Evolutionary conservation across 176 grass and related monocot genomes (phyloP).

Genomic region (Canna indica): DNA sequence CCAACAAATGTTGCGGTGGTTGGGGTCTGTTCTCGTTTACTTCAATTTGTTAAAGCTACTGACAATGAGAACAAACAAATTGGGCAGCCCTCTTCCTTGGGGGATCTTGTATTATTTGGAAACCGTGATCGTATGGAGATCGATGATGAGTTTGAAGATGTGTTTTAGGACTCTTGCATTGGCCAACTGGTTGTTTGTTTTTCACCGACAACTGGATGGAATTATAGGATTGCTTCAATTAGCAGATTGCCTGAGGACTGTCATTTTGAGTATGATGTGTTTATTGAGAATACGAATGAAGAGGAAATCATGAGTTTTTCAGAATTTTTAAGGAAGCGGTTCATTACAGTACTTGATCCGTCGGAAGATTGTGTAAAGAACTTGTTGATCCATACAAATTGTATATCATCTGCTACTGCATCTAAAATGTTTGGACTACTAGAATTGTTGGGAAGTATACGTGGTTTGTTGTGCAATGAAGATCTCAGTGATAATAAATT

Average conservation of each 20-base stretch:
- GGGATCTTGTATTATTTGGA: conserved; percentile 60
- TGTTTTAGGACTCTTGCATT: conserved; percentile 65
- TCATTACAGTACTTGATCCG: conserved; percentile 16
- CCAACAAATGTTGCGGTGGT: conserved; percentile 71
- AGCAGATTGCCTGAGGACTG: conserved; percentile 43
- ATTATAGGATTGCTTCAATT: conserved; percentile 34
- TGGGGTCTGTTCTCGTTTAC: conserved; percentile 45
- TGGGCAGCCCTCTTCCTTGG: conserved; percentile 31
- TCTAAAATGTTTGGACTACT: conserved; percentile 27
- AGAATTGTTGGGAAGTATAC: conserved; percentile 29
- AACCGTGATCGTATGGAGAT: conserved; percentile 55
- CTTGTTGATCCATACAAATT: conserved; percentile 34
- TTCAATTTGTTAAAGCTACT: conserved; percentile 40
- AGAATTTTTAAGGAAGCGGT: conserved; percentile 47
- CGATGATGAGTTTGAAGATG: conserved; percentile 42
- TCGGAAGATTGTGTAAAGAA: conserved; percentile 37
- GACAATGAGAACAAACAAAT: background rate
- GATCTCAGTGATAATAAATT: conserved; percentile 30
- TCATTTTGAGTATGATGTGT: conserved; percentile 34
- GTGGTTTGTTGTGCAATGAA: conserved; percentile 17
- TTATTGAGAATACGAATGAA: conserved; percentile 22
- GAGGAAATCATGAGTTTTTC: conserved; percentile 19
- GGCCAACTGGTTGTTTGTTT: conserved; percentile 54
- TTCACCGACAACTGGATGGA: conserved; percentile 42
- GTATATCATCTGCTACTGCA: conserved; percentile 25